These are phyloP conservation scores for Bolboschoenus planiculmis DNA, from an alignment of 176 grass and related monocot species.

Conservation along the genomic window DNA sequence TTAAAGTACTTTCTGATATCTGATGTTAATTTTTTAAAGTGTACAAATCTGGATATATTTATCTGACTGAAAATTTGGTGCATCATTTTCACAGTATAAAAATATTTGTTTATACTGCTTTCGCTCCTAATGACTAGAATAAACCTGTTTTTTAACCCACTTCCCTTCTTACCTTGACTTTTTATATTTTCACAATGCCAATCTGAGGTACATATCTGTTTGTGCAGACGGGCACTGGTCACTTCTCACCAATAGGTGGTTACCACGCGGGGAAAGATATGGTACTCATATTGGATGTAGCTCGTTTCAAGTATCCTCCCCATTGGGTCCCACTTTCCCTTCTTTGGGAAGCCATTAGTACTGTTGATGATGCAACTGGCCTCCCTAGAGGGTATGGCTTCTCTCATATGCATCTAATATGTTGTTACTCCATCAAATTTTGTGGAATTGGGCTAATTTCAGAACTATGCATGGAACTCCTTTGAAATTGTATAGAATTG, in stretches of 20 bases:
- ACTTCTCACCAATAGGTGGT: slow-evolving; percentile 94
- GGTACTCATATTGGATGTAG: slow-evolving; percentile 86
- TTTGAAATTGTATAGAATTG: background rate
- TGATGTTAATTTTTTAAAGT: background rate
- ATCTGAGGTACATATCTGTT: background rate
- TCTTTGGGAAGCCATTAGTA: slow-evolving; percentile 94
- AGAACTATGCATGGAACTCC: background rate
- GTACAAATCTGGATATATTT: background rate
- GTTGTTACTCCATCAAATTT: background rate
- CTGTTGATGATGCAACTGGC: slow-evolving; percentile 67
- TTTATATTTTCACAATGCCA: background rate
- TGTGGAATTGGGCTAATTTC: background rate
- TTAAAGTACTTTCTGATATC: background rate
- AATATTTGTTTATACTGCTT: background rate
- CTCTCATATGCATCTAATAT: background rate
- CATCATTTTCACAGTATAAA: background rate
- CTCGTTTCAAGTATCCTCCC: slow-evolving; percentile 89
- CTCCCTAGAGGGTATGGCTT: slow-evolving; percentile 50
- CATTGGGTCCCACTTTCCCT: slow-evolving; percentile 87
- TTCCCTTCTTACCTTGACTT: background rate
- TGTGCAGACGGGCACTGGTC: slow-evolving; percentile 72
- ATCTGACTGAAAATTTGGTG: background rate
- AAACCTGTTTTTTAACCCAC: background rate
- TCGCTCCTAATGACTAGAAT: background rate
- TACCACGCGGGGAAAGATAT: slow-evolving; percentile 69